Evolutionary conservation across 345 rosid species (phyloP).

Genomic region (Salix viminalis): DNA sequence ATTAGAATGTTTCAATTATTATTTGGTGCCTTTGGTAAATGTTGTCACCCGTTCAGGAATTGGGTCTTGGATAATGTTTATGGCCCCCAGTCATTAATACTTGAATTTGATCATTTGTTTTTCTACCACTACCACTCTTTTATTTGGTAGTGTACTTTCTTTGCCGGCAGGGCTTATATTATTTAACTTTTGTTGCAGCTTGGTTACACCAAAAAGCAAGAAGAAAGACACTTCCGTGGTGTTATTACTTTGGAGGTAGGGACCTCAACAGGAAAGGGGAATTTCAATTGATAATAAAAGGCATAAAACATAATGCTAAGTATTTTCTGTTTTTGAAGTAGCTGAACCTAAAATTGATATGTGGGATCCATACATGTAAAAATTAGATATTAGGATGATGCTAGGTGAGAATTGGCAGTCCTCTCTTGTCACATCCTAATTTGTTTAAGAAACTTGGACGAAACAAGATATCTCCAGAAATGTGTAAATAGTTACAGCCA

Average conservation of each 20-base stretch:
- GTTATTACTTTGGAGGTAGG: conserved; percentile 90
- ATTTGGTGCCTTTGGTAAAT: neutral
- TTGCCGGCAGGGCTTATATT: neutral
- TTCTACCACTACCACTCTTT: neutral
- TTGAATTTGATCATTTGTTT: neutral
- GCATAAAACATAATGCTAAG: neutral
- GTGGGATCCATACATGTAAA: neutral
- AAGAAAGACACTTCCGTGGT: conserved; percentile 91
- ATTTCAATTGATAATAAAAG: neutral
- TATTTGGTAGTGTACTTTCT: neutral
- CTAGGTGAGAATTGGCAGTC: neutral
- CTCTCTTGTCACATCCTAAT: conserved; percentile 1
- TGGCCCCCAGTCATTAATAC: neutral
- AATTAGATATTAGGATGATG: neutral
- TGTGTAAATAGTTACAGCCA: neutral
- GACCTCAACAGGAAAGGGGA: neutral
- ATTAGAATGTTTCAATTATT: neutral
- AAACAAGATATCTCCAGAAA: neutral
- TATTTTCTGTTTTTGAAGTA: neutral
- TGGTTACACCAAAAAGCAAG: conserved; percentile 94
- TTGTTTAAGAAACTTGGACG: neutral
- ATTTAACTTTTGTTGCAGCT: conserved; percentile 49
- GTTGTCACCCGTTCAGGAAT: neutral
- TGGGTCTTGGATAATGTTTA: neutral
- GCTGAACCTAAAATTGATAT: neutral